phyloP scores from a whole-genome alignment of 2,329 filamentous ascomycete genomes.

The Exophiala mesophila region DNA sequence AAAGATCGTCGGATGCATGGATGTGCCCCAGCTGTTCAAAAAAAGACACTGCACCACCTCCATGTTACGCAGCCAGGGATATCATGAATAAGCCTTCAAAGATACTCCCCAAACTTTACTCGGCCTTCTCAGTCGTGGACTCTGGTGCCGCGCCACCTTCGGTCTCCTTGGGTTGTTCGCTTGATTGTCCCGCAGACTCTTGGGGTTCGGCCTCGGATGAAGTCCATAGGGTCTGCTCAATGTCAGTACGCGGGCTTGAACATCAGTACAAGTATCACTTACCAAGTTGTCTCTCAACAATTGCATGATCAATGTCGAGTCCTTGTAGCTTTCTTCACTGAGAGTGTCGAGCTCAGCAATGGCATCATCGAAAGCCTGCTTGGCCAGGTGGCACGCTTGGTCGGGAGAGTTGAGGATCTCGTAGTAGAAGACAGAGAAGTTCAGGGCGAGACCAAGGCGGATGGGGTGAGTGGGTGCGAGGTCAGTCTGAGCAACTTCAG shows the following conservation, averaged over 20 bases:
- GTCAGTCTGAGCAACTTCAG: conserved; percentile 83
- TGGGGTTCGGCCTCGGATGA: conserved; percentile 92
- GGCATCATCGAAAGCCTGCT: conserved; percentile 93
- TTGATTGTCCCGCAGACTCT: conserved; percentile 37
- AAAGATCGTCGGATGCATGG: conserved; percentile 16
- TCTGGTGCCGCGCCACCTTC: conserved; percentile 21
- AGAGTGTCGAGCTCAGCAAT: conserved; percentile 97
- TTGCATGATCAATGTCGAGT: conserved; percentile 98
- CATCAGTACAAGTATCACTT: conserved; percentile 33
- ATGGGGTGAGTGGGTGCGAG: conserved; percentile 89
- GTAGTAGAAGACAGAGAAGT: conserved; percentile 99
- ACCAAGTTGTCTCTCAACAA: conserved; percentile 95
- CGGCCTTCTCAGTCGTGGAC: conserved; percentile 24
- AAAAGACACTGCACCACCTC: conserved; percentile 2
- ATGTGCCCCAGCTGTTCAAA: conserved; percentile 12
- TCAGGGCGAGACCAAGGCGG: conserved; percentile 83
- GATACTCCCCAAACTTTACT: conserved; percentile 14
- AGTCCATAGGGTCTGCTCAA: conserved; percentile 86
- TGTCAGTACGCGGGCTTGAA: conserved; percentile 28
- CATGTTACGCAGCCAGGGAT: conserved; percentile 11
- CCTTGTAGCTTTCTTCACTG: conserved; percentile 99
- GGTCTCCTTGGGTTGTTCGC: conserved; percentile 26
- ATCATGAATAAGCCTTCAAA: conserved; percentile 8
- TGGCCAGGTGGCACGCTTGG: conserved; percentile 95
- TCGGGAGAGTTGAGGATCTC: conserved; percentile 98